Evolutionary conservation across 331 rosid genomes (phyloP), one percentile per base, ranked within the genome.

Genomic region (Quercus tomentella): DNA sequence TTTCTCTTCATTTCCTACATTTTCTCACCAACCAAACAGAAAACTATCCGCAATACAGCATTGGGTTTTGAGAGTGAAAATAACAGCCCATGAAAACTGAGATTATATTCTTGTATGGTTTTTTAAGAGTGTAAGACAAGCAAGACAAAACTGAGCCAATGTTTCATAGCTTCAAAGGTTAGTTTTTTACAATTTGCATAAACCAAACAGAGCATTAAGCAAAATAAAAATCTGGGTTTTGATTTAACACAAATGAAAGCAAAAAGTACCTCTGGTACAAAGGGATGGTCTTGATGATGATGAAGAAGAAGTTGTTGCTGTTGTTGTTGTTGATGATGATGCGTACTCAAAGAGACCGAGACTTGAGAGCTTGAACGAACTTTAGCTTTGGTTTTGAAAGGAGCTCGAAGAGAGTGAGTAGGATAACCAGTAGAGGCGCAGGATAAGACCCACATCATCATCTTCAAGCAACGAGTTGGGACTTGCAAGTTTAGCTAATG

Each of bases 231-330:
- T 75, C 20, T 56, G 55, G 76, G 79, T 75, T 62, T 54, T 7
- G 77, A 23, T 5, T 30, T 10, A 68, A 65, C 56, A 28, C 33
- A 20, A 52, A 70, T 11, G 20, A 18, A 69, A 82, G 57, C 3
- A 81, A 45, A n/a, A 23, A 51, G 79, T 60, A 91, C 97, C 91
- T 89, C 92, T 1, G 97, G 94, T 33, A 86, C 90, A 79, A 94
- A 92, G 56, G 98, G 97, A 68, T 56, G 84, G 84, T 61, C 87
- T 67, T 30, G 54, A 58, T 56, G 84, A 84, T 25, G 22, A 30
- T 61, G 76, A 55, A 14, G 55, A 49, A 49, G 18, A 3, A 4
- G 55, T 49, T 49, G 55, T 49, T 49, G 55, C 17, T 14, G 55
- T 9, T 43, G 51, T 3, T 49, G 55, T 49, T 49, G 55, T 14